Percentiles rank a stretch among this genome's conserved stretches.
These are phyloP conservation scores for Umbelopsis sp. DNA, from an alignment of 192 early-diverging fungal genomes.

Conservation along the genomic window DNA sequence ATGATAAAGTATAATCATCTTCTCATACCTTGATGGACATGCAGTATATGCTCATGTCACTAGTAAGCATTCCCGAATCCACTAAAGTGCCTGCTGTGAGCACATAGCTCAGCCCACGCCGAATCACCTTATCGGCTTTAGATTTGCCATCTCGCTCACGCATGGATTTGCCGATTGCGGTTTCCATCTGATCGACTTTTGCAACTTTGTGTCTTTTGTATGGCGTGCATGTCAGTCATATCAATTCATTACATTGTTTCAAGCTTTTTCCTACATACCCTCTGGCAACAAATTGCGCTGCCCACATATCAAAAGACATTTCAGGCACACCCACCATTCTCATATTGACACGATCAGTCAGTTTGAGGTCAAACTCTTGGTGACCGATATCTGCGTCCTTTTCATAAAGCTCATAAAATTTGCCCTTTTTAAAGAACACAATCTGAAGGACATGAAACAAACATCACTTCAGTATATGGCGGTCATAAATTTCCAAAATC, in stretches of 20 bases:
- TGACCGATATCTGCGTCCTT: conserved; percentile 97
- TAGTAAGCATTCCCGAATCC: conserved; percentile 83
- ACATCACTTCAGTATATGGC: neutral
- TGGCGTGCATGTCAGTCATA: neutral
- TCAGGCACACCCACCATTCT: conserved; percentile 98
- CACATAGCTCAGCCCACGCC: conserved; percentile 82
- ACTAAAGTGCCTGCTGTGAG: conserved; percentile 92
- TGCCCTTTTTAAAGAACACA: conserved; percentile 99
- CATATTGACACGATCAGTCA: conserved; percentile 98
- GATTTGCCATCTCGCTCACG: conserved; percentile 62
- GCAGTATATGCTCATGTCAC: conserved; percentile 93
- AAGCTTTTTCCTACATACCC: conserved; percentile 57
- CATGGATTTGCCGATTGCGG: conserved; percentile 90
- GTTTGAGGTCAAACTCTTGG: conserved; percentile 92
- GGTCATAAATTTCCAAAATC: neutral
- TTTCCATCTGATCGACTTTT: conserved; percentile 98
- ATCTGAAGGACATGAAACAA: conserved; percentile 28
- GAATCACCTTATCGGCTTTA: conserved; percentile 77
- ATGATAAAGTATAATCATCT: neutral
- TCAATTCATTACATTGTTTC: neutral
- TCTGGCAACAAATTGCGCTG: conserved; percentile 91
- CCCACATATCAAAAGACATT: conserved; percentile 92
- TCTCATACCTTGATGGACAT: conserved; percentile 84
- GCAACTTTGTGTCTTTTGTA: conserved; percentile 75
- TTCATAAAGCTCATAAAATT: conserved; percentile 99